Base-by-base conservation (phyloP, 495 filamentous ascomycete genomes). In the Talaromyces thailandensis region DNA sequence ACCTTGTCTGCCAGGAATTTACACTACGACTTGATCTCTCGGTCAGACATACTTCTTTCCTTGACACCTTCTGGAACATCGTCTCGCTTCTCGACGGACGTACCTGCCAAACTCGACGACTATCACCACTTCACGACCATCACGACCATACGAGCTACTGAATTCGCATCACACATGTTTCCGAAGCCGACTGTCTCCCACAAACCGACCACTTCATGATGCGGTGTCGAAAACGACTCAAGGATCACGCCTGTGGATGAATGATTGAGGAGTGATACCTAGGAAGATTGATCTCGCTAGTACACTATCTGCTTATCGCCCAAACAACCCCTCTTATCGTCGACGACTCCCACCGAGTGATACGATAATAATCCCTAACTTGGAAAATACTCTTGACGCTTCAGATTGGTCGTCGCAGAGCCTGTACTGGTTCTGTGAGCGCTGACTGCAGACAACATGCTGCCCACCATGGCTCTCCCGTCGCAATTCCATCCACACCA, bases 191-290 rank as follows among this genome's bases (percentile, higher is more conserved):
- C 52, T 26, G 12, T n/a, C 26, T 31, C 29, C n/a, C 29, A 31
- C 55, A 25, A 31, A 31, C 29, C 29, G 7, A 31, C 62, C 62
- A 58, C 25, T 51, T 59, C 76, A 80, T 75, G 70, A 80, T 80
- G 77, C 73, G 75, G 77, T 78, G 75, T 76, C 75, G 76, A 70
- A 80, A 79, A 76, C 76, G 76, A 32, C 76, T 74, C 67, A 79
- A 78, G 70, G 70, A 76, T 67, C 69, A 76, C 76, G 75, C 71
- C 74, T 61, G 40, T 63, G 72, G 72, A 72, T 76, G 72, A 80
- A 66, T 71, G 55, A 48, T 60, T 65, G 68, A 63, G 64, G 52
- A 66, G 64, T 69, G 60, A 66, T 63, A 70, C 65, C 65, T 69
- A 45, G 28, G 11, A 70, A 35, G 58, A 68, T 61, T 66, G 63